phyloP scores from a whole-genome alignment of 805 yeast species.

The Ogataea dorogensis region DNA sequence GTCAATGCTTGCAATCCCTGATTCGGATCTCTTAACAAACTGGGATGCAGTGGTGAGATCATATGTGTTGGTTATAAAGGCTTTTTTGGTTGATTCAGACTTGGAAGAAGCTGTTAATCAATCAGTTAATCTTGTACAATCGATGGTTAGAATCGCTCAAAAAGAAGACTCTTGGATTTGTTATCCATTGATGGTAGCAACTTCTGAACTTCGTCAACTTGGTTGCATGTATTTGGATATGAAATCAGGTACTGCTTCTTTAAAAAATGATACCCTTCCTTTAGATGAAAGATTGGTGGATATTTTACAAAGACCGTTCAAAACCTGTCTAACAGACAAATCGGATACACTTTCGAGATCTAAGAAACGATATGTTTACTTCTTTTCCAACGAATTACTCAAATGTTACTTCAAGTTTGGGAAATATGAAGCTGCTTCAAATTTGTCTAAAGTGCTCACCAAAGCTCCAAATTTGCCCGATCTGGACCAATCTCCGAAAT shows the following conservation, averaged over 20 bases:
- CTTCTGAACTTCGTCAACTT: slow-evolving; percentile 20
- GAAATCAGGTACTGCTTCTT: slow-evolving; percentile 5
- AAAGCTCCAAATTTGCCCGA: slow-evolving; percentile 57
- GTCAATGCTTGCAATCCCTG: slow-evolving; percentile 12
- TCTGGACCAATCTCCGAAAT: slow-evolving; percentile 40
- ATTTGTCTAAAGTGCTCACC: slow-evolving; percentile 65
- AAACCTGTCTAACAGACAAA: slow-evolving; percentile 75
- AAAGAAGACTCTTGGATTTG: slow-evolving; percentile 22
- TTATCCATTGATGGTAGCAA: slow-evolving; percentile 18
- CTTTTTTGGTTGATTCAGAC: slow-evolving; percentile 20
- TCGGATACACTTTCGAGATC: slow-evolving; percentile 47
- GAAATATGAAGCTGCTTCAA: slow-evolving; percentile 70
- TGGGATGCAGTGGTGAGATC: slow-evolving; percentile 13
- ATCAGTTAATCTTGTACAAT: slow-evolving; percentile 17
- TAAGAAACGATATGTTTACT: slow-evolving; percentile 65
- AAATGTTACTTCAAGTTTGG: slow-evolving; percentile 64
- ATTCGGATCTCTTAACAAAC: slow-evolving; percentile 9
- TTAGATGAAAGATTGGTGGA: slow-evolving; percentile 31
- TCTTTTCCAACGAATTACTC: slow-evolving; percentile 67
- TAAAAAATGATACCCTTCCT: slow-evolving; percentile 15
- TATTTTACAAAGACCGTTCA: slow-evolving; percentile 66
- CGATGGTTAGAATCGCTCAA: slow-evolving; percentile 18
- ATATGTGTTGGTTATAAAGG: slow-evolving; percentile 18
- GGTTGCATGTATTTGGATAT: slow-evolving; percentile 19
- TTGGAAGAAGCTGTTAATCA: slow-evolving; percentile 19